phyloP scores from a whole-genome alignment of 768 basidiomycete species.

The Boletellus sp. region DNA sequence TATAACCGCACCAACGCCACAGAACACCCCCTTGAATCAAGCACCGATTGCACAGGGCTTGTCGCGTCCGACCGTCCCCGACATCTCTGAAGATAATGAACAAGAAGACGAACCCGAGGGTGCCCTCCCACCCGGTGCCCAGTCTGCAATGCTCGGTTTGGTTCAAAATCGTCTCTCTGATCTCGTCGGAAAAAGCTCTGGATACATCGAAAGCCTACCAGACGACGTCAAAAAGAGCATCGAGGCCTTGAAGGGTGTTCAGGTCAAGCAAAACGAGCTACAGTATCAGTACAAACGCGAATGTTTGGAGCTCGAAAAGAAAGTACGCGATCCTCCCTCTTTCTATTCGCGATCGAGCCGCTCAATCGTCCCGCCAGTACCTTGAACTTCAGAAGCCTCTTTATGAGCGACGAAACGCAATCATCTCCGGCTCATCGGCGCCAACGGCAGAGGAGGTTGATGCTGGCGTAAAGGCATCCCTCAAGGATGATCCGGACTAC shows the following conservation, averaged over 20 bases:
- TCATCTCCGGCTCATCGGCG: conserved; percentile 73
- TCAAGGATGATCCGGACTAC: conserved; percentile 75
- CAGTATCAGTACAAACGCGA: conserved; percentile 92
- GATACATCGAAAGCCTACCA: conserved; percentile 90
- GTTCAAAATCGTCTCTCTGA: conserved; percentile 84
- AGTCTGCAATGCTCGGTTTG: conserved; percentile 74
- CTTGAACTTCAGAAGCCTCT: conserved; percentile 75
- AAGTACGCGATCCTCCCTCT: conserved; percentile 48
- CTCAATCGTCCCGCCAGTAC: conserved; percentile 44
- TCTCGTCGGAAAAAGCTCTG: conserved; percentile 88
- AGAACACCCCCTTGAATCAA: conserved; percentile 84
- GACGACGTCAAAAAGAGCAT: conserved; percentile 76
- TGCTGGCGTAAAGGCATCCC: conserved; percentile 67
- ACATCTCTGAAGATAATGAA: conserved; percentile 80
- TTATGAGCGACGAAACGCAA: conserved; percentile 79
- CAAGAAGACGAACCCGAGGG: conserved; percentile 56
- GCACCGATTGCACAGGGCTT: conserved; percentile 77
- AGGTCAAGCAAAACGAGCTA: conserved; percentile 85
- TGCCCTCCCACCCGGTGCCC: conserved; percentile 41
- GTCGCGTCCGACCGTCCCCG: conserved; percentile 85
- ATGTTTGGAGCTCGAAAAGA: conserved; percentile 93
- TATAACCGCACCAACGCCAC: conserved; percentile 86
- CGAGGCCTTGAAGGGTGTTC: conserved; percentile 91
- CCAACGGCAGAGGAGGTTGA: conserved; percentile 81
- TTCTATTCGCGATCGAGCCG: conserved; percentile 11